Base-by-base conservation (phyloP, 2,329 filamentous ascomycete genomes). In the Penicillium thymicola region DNA sequence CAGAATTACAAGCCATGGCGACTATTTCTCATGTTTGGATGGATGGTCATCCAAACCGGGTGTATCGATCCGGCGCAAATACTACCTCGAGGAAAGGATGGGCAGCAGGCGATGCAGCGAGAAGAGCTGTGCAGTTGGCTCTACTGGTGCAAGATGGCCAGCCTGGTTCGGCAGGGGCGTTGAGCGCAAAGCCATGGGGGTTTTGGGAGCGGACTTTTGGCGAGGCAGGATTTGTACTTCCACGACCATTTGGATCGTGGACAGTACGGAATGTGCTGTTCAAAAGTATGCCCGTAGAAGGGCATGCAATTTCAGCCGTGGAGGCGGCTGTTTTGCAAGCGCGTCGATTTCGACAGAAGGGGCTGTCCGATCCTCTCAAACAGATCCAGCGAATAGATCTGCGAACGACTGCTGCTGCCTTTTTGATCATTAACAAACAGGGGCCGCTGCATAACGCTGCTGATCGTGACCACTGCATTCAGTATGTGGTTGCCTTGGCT, bases 101-200 rank as follows among this genome's bases (percentile, higher is more conserved):
- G 76, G 75, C 75, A 2, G 75, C 68, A 0, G 76, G 73, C 1
- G 73, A 77, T 60, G 75, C 76, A 1, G 72, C 71, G 34, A 74
- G 72, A 62, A 67, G 73, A 28, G 76, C 75, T 8, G 72, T 78
- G 5, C 72, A 77, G 25, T 60, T 77, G 13, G 69, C 69, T 2
- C 55, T 72, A 2, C 58, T 77, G 0, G 65, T 66, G 0, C 53
- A 52, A 16, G 49, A 60, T 5, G 65, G 70, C 6, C 70, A 75
- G 53, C 55, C 55, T 1, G 73, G 74, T 9, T 63, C 65, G 2
- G 59, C 63, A 4, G 67, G 65, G 0, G 69, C 65, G 1, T 60
- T 78, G 42, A 72, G 66, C 5, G 59, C 65, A 1, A 56, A 66
- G 4, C 65, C 66, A 14, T 77, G 68, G 67, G 76, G 76, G 0